These are phyloP conservation scores for Irpex sp. DNA, from an alignment of 1,284 basidiomycete genomes.

Conservation along the genomic window DNA sequence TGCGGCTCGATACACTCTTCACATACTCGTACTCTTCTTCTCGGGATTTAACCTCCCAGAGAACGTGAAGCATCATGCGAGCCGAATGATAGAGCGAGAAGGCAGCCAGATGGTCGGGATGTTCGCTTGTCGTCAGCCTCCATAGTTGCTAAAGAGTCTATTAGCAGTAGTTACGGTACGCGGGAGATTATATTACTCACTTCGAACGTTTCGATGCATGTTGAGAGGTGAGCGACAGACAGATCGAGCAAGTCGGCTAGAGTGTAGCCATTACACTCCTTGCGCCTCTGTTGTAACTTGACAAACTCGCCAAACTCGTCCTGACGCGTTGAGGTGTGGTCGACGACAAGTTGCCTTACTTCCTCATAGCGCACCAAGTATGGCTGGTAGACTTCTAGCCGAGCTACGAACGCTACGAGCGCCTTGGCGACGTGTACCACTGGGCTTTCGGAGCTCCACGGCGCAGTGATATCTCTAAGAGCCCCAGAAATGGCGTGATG, in stretches of 20 bases:
- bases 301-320: constrained; percentile 88
- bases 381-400: constrained; percentile 85
- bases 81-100: constrained; percentile 75
- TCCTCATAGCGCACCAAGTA: constrained; percentile 83
- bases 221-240: constrained; percentile 78
- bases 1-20: constrained; percentile 65
- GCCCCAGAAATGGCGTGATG: constrained; percentile 71
- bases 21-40: constrained; percentile 87
- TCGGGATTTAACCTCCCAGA: constrained; percentile 85
- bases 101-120: constrained; percentile 75
- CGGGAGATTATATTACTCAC: constrained; percentile 54
- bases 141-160: constrained; percentile 58
- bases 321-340: constrained; percentile 17
- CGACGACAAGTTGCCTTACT: constrained; percentile 58
- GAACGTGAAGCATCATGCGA: constrained; percentile 75
- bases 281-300: constrained; percentile 69
- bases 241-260: constrained; percentile 78
- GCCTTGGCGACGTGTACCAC: constrained; percentile 64
- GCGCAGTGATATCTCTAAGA: constrained; percentile 46
- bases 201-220: constrained; percentile 80
- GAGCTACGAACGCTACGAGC: constrained; percentile 67
- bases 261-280: constrained; percentile 65
- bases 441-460: constrained; percentile 33
- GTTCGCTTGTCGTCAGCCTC: constrained; percentile 72
- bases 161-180: background rate